phyloP scores from a whole-genome alignment of 345 rosid species.

The Populus ilicifolia region DNA sequence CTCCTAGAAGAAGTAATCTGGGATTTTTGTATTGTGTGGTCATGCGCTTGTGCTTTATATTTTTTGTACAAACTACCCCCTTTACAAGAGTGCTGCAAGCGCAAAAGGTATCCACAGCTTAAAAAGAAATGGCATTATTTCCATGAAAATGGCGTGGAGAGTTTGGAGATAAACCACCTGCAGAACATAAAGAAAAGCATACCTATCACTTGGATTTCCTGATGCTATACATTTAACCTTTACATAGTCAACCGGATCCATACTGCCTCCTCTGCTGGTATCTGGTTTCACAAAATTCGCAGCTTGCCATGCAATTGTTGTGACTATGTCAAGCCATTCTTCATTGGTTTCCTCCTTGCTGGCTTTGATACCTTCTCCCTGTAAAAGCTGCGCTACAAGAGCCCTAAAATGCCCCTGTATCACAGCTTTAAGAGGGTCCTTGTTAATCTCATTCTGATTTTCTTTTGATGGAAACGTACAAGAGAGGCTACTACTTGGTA shows the following conservation, averaged over 20 bases:
- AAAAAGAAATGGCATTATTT: background rate
- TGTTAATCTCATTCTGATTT: conserved; percentile 58
- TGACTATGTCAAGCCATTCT: conserved; percentile 82
- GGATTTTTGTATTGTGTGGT: conserved; percentile 93
- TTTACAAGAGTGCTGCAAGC: conserved; percentile 63
- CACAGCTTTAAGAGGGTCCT: conserved; percentile 67
- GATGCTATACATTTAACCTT: conserved; percentile 91
- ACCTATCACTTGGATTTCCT: conserved; percentile 87
- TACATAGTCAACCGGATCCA: conserved; percentile 95
- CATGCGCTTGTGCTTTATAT: conserved; percentile 98
- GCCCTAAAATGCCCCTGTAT: conserved; percentile 92
- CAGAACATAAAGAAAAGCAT: conserved; percentile 15
- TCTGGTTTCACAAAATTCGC: conserved; percentile 94
- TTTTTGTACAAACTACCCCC: conserved; percentile 97
- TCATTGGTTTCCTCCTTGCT: conserved; percentile 46
- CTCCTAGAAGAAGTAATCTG: conserved; percentile 77
- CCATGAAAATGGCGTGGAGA: background rate
- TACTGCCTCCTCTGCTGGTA: conserved; percentile 95
- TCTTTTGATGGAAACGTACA: conserved; percentile 54
- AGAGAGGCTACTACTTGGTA: conserved; percentile 77
- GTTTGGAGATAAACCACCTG: background rate
- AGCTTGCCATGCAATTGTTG: conserved; percentile 87
- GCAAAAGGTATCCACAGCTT: conserved; percentile 12
- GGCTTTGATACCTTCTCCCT: conserved; percentile 57
- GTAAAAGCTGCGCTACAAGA: conserved; percentile 86